Evolutionary conservation across 2,329 filamentous ascomycete genomes (phyloP), one percentile per base, ranked within the genome.

Genomic region (Aureobasidium melanogenum): DNA sequence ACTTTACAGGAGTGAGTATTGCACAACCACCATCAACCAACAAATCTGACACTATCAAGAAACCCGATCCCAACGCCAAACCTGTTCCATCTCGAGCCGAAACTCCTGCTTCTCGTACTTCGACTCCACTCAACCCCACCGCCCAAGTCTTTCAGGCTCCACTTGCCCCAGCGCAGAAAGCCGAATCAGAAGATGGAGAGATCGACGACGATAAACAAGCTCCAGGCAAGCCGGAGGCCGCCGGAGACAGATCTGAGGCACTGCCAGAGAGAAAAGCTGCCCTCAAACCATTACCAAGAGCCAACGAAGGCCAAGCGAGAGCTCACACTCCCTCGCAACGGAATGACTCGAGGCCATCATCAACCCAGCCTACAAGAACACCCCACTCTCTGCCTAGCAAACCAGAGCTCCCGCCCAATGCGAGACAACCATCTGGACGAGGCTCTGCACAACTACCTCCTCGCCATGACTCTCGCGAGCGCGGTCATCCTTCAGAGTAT

Each of bases 141-240:
- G 44, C 64, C 32, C 60, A 66, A 17, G 65, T 69, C 32, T 64
- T 67, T 69, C 72, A 68, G n/a, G 26, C 62, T 30, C 47, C 44
- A 52, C 24, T 46, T 30, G 34, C 43, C 44, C 26, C 34, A 43
- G 48, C 51, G 36, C 22, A 58, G 17, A 30, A n/a, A 12, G 34
- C 34, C 57, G 41, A 51, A 48, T 61, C 84, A 58, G 88, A 91
- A 70, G 88, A 91, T 68, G 88, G 88, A 22, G 88, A 91, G 70
- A 86, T 89, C 26, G 83, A 85, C 64, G 87, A 89, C 67, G 77
- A 76, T 36, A 84, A 76, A n/a, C n/a, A n/a, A 72, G 52, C 63
- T 10, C 34, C 63, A 30, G 51, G 55, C 32, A 55, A 54, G 22
- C 8, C 38, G 5, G 34, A 30, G 17, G 34, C 19, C 17, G 12